Evolutionary conservation across 2,329 filamentous ascomycete species (phyloP), one percentile per base, ranked within the genome.

Genomic region (Hymenoscyphus infarciens): DNA sequence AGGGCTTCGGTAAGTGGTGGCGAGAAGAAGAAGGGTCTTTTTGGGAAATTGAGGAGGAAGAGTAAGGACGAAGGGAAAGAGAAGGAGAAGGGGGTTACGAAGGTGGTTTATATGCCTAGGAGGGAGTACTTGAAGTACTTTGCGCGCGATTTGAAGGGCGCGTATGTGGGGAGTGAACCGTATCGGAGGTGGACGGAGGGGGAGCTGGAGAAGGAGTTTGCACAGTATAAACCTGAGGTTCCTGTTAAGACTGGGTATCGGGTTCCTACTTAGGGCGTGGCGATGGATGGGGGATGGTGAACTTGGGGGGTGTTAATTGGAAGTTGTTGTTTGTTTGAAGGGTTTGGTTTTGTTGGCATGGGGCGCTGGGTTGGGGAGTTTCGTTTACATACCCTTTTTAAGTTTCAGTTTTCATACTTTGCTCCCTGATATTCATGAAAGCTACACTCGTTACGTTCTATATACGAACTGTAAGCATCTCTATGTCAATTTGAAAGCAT

Each of bases 71-170:
- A 54, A 1, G 33, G 63, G 13, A 67, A 71, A 6, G 39, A 42
- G 27, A 39, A 11, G 3, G 66, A 60, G 27, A 62, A 62, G 39
- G 61, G 38, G 3, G 59, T 70, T 15, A 66, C 67, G 3, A 74
- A 72, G 49, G 71, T 72, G 19, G 63, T 72, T 6, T 73, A 67
- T 56, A 74, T 74, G 72, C 72, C 72, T 15, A 63, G 72, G 53
- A 38, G 64, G 33, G 72, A 74, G 25, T 74, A 73, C 45, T 49
- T 64, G 31, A 72, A 71, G 56, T 68, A 56, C 33, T 74, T 74
- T 62, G 72, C 72, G 16, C 59, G 70, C n/a, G 72, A 68, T 35
- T n/a, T 61, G 10, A 62, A 64, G 25, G 71, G 71, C 3, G 62
- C 60, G 15, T 74, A 74, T 64, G 63, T 71, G 39, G 72, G 72